Percentiles rank a stretch among this genome's conserved stretches.
phyloP scores from a whole-genome alignment of 192 early-diverging fungal species.

The Linderina pennispora region DNA sequence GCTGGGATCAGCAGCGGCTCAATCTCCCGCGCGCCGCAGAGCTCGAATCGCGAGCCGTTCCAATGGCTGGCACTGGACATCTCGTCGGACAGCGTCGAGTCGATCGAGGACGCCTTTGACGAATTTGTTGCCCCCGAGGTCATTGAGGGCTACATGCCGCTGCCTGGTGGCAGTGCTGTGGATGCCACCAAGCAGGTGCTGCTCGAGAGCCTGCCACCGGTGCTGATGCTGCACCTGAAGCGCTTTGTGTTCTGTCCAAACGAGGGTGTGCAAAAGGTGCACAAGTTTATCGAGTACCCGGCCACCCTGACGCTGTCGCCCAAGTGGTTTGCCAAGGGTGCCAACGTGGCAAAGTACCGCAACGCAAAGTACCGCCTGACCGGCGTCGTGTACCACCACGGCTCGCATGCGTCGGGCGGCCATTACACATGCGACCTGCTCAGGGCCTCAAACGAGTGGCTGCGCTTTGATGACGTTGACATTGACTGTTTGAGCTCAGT shows the following conservation, averaged over 20 bases:
- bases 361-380: conserved; percentile 62
- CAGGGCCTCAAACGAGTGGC: conserved; percentile 71
- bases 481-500: conserved; percentile 48
- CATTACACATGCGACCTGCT: conserved; percentile 96
- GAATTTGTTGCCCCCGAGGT: conserved; percentile 72
- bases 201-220: conserved; percentile 78
- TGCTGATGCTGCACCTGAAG: conserved; percentile 92
- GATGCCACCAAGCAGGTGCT: conserved; percentile 77
- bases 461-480: conserved; percentile 85
- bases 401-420: conserved; percentile 75
- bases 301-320: conserved; percentile 57
- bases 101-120: conserved; percentile 80
- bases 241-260: conserved; percentile 79
- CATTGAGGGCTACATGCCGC: conserved; percentile 68
- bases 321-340: conserved; percentile 31
- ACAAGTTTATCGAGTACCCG: conserved; percentile 76
- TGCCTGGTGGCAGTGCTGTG: conserved; percentile 30
- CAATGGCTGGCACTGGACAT: conserved; percentile 86
- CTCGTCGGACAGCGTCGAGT: conserved; percentile 61
- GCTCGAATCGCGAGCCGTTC: conserved; percentile 83
- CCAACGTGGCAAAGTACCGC: conserved; percentile 15
- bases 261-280: conserved; percentile 76
- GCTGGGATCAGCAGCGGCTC: too few species aligned
- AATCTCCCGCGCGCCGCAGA: conserved; percentile 69
- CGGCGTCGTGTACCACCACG: conserved; percentile 96